phyloP scores from a whole-genome alignment of 352 stramenopile species.

The Globisporangium mamillatum region DNA sequence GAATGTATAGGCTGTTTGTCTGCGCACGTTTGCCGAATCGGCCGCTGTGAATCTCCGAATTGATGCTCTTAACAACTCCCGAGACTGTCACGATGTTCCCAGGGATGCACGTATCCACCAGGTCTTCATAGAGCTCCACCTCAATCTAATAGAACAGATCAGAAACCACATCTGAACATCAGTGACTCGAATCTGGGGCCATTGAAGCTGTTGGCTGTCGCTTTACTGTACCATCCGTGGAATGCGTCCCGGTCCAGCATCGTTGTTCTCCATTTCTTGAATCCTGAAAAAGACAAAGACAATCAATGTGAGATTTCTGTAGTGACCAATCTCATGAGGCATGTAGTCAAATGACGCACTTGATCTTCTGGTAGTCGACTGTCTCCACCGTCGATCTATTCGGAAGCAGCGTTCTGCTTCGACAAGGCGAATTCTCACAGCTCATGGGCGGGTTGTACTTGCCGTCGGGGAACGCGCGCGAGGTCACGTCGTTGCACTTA shows the following conservation, averaged over 20 bases:
- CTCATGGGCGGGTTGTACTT: constrained; percentile 68
- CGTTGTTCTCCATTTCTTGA: constrained; percentile 91
- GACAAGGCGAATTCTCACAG: constrained; percentile 65
- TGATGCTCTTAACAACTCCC: constrained; percentile 94
- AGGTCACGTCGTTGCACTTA: constrained; percentile 76
- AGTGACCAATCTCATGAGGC: background rate
- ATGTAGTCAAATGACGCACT: constrained; percentile 33
- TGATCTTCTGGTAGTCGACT: constrained; percentile 90
- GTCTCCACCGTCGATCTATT: constrained; percentile 84
- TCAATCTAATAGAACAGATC: constrained; percentile 44
- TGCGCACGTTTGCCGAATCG: constrained; percentile 88
- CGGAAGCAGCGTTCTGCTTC: constrained; percentile 66
- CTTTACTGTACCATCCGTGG: constrained; percentile 67
- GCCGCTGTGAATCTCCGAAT: constrained; percentile 90
- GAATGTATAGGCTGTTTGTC: constrained; percentile 90
- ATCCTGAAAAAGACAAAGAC: constrained; percentile 33
- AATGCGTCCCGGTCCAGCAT: constrained; percentile 81
- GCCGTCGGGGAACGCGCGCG: constrained; percentile 69
- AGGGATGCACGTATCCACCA: constrained; percentile 95
- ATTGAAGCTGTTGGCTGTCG: background rate
- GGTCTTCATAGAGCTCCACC: constrained; percentile 87
- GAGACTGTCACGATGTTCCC: constrained; percentile 94
- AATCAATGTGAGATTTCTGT: constrained; percentile 15
- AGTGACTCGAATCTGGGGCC: too few relatives aligned
- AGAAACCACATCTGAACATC: background rate